Percentiles rank a stretch among this genome's conserved stretches.
Conservation (phyloP, 768 basidiomycete genomes). For the Kwoniella newhampshirensis region DNA sequence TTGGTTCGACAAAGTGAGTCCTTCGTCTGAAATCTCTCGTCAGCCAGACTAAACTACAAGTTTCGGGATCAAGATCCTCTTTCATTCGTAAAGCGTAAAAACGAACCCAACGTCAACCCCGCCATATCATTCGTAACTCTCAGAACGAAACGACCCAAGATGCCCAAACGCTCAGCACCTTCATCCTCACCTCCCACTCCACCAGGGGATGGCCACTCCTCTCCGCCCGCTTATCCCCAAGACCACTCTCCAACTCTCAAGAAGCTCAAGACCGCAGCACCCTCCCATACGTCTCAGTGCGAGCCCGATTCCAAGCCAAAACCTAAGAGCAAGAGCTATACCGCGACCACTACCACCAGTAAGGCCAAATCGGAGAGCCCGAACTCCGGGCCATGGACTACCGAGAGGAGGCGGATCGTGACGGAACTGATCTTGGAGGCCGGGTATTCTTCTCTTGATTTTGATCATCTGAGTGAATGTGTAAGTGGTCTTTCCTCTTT, state of each 20-base stretch:
- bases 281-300: too few species aligned
- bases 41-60: too few species aligned
- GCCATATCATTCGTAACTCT: background rate
- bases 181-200: background rate
- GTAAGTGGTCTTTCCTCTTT: background rate
- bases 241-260: background rate
- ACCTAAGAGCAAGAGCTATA: background rate
- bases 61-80: too few species aligned
- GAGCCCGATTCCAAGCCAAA: background rate
- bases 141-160: background rate
- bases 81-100: too few species aligned
- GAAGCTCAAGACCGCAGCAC: background rate
- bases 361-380: background rate
- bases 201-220: background rate
- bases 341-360: background rate
- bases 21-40: too few species aligned
- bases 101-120: background rate
- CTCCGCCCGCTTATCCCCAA: background rate
- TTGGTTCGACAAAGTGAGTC: too few species aligned
- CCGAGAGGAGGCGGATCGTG: conserved; percentile 6
- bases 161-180: background rate
- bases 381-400: conserved; percentile 4
- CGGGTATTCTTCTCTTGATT: background rate
- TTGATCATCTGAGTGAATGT: conserved; percentile 1
- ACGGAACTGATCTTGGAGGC: conserved; percentile 8